Evolutionary conservation across 495 filamentous ascomycete species (phyloP).

Genomic region (Talaromyces adpressus): DNA sequence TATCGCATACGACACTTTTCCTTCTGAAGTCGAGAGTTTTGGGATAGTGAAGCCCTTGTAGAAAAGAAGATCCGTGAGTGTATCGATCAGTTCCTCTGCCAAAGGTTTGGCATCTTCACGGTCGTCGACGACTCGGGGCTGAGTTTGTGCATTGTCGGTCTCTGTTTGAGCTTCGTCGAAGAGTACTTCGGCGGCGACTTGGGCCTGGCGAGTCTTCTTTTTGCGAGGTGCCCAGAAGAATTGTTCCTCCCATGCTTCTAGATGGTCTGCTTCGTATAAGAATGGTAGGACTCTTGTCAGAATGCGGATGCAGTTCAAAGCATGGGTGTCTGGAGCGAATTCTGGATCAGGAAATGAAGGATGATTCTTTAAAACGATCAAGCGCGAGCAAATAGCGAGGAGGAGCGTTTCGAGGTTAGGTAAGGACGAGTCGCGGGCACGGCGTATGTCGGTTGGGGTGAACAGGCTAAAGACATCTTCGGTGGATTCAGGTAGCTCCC

Average conservation of each 20-base stretch:
- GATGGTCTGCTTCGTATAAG: slow-evolving; percentile 81
- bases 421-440: slow-evolving; percentile 77
- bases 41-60: slow-evolving; percentile 85
- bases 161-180: slow-evolving; percentile 69
- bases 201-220: slow-evolving; percentile 47
- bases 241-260: slow-evolving; percentile 81
- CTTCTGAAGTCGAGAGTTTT: slow-evolving; percentile 52
- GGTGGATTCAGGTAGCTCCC: slow-evolving; percentile 92
- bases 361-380: slow-evolving; percentile 77
- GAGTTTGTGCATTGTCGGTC: slow-evolving; percentile 36
- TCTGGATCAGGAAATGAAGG: slow-evolving; percentile 86
- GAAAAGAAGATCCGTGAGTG: slow-evolving; percentile 84
- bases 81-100: slow-evolving; percentile 90
- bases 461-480: slow-evolving; percentile 98
- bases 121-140: slow-evolving; percentile 46
- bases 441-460: slow-evolving; percentile 85
- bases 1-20: slow-evolving; percentile 86
- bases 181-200: slow-evolving; percentile 62
- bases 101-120: slow-evolving; percentile 82
- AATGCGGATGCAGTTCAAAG: slow-evolving; percentile 88
- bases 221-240: slow-evolving; percentile 85
- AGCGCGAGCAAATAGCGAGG: slow-evolving; percentile 68
- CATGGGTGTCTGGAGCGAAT: slow-evolving; percentile 81
- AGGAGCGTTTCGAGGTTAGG: slow-evolving; percentile 91
- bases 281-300: slow-evolving; percentile 89